Percentiles rank a stretch among this genome's conserved stretches.
phyloP scores from a whole-genome alignment of 1,139 yeast genomes.

The Candida frijolesensis region DNA sequence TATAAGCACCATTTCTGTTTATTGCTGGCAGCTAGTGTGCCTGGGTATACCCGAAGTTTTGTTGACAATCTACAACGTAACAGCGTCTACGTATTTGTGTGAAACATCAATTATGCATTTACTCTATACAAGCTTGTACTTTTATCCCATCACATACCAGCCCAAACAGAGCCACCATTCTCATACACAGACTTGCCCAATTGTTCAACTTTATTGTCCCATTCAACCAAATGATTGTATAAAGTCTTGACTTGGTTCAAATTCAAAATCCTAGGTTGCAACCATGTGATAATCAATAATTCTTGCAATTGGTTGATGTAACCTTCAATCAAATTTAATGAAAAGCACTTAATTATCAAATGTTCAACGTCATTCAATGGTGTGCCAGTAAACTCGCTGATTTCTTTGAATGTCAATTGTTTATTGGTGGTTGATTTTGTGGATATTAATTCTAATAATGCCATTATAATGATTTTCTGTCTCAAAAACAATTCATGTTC shows the following conservation, averaged over 20 bases:
- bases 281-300: slow-evolving; percentile 83
- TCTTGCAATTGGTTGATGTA: slow-evolving; percentile 84
- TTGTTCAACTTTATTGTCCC: slow-evolving; percentile 75
- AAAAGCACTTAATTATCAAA: slow-evolving; percentile 87
- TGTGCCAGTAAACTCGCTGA: slow-evolving; percentile 71
- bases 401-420: slow-evolving; percentile 69
- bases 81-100: no score
- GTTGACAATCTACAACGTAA: no score
- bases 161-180: slow-evolving; percentile 45
- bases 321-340: slow-evolving; percentile 81
- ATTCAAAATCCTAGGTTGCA: slow-evolving; percentile 92
- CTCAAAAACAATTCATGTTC: slow-evolving; percentile 67
- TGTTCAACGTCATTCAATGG: slow-evolving; percentile 79
- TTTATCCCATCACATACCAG: slow-evolving; percentile 24
- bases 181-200: slow-evolving; percentile 52
- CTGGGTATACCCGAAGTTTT: no score
- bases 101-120: not conserved
- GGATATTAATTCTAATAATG: slow-evolving; percentile 86
- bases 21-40: no score
- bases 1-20: no score
- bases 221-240: slow-evolving; percentile 68
- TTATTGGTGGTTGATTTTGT: slow-evolving; percentile 75
- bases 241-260: slow-evolving; percentile 75
- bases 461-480: slow-evolving; percentile 91
- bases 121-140: not conserved